Evolutionary conservation across 2,329 filamentous ascomycete genomes (phyloP), one percentile per base, ranked within the genome.

Genomic region (Rasamsonia emersonii): DNA sequence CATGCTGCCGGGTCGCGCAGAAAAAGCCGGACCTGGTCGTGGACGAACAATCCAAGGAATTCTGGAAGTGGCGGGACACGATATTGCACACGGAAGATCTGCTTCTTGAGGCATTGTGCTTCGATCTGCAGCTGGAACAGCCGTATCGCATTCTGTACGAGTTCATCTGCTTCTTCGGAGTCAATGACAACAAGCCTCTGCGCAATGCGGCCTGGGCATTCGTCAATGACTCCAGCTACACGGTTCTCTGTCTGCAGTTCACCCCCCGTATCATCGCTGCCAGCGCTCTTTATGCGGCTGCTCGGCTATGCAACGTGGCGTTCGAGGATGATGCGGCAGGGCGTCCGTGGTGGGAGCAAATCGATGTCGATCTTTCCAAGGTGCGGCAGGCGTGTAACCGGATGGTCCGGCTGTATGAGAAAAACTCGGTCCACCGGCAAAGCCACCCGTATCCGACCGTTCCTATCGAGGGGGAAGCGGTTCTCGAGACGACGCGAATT

Each of bases 1-100:
- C 88, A 1, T 91, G 93, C 48, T 91, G 86, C 38, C 85, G 89
- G 44, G 86, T 95, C 13, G 91, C 89, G 17, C 86, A 95, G 59
- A 96, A 98, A 64, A 89, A 96, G 46, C 71, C 85, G 2, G 83
- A 86, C 48, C 74, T 95, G 37, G 69, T 89, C 33, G 84, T 96
- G 32, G 91, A 98, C 54, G 91, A 96, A 60, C 88, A 96, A 58
- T 93, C 83, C 45, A 96, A 95, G 53, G 91, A 98, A 53, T 98
- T 91, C 56, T 98, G 91, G 91, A 77, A 83, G 50, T 98, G 91
- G 91, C 77, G 86, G 39, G 91, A 98, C 54, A 91, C 82, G 37
- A 93, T 98, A 36, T 67, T 96, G 9, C 80, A 82, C 43, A 86
- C 93, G 52, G 91, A 98, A 61, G 91, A 96, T 54, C 68, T 89